These are phyloP conservation scores for Simmondsia chinensis DNA, from an alignment of 148 eudicot species.

Conservation along the genomic window DNA sequence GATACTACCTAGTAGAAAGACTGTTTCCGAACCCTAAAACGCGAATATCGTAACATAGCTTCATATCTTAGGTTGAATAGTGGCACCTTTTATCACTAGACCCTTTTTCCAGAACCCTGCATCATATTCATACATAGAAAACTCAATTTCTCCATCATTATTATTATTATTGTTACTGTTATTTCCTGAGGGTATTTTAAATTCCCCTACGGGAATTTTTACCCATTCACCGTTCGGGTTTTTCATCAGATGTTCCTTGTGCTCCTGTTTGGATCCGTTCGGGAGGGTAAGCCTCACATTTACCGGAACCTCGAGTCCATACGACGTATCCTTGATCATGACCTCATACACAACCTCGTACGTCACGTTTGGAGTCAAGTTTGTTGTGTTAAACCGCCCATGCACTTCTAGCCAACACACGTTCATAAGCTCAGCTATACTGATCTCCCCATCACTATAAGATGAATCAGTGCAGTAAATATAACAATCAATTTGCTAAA, in stretches of 20 bases:
- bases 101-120: constrained; percentile 74
- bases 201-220: constrained; percentile 45
- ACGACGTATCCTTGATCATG: constrained; percentile 37
- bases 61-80: constrained; percentile 27
- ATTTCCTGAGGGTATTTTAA: constrained; percentile 19
- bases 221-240: constrained; percentile 57
- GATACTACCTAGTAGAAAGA: no score
- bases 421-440: constrained; percentile 38
- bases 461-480: not conserved
- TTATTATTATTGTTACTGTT: no score
- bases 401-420: constrained; percentile 73
- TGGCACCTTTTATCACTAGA: constrained; percentile 41
- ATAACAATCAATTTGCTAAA: not conserved
- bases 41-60: no score
- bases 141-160: constrained; percentile 61
- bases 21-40: no score
- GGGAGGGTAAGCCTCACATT: constrained; percentile 52
- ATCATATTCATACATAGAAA: constrained; percentile 53
- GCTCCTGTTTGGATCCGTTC: constrained; percentile 50
- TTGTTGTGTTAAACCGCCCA: constrained; percentile 37
- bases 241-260: constrained; percentile 32
- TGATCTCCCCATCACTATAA: constrained; percentile 35
- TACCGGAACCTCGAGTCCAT: constrained; percentile 66
- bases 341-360: constrained; percentile 46
- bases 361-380: constrained; percentile 31